Evolutionary conservation across 1,284 basidiomycete genomes (phyloP).

Genomic region (Puccinia horiana): DNA sequence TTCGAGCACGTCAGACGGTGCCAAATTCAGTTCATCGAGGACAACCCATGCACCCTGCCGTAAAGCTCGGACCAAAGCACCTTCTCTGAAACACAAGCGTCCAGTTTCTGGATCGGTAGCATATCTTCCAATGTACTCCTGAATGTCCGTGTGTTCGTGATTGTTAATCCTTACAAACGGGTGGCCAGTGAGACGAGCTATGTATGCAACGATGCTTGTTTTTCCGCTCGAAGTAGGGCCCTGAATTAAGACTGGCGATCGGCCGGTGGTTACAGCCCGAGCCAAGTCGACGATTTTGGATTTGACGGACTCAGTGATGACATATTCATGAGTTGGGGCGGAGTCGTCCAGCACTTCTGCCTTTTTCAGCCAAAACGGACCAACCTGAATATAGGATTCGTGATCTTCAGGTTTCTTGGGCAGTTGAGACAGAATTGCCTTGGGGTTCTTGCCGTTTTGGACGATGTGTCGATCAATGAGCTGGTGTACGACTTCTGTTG

Average conservation of each 20-base stretch:
- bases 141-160: conserved; percentile 97
- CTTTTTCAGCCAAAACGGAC: conserved; percentile 83
- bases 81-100: conserved; percentile 91
- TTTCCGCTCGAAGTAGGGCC: conserved; percentile 97
- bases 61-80: conserved; percentile 86
- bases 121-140: conserved; percentile 97
- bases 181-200: conserved; percentile 90
- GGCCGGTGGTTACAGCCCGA: conserved; percentile 81
- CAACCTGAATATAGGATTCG: conserved; percentile 74
- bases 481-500: conserved; percentile 69
- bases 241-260: conserved; percentile 94
- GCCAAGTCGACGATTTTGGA: conserved; percentile 88
- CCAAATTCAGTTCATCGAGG: conserved; percentile 94
- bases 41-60: conserved; percentile 97
- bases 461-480: conserved; percentile 81
- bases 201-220: conserved; percentile 94
- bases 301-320: conserved; percentile 96
- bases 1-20: conserved; percentile 96
- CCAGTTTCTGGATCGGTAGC: conserved; percentile 88
- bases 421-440: conserved; percentile 71
- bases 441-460: conserved; percentile 75
- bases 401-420: conserved; percentile 66
- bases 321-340: conserved; percentile 70
- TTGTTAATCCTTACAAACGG: conserved; percentile 98
- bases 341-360: conserved; percentile 68